phyloP scores from a whole-genome alignment of 148 eudicot species.

The Arctostaphylos glauca region DNA sequence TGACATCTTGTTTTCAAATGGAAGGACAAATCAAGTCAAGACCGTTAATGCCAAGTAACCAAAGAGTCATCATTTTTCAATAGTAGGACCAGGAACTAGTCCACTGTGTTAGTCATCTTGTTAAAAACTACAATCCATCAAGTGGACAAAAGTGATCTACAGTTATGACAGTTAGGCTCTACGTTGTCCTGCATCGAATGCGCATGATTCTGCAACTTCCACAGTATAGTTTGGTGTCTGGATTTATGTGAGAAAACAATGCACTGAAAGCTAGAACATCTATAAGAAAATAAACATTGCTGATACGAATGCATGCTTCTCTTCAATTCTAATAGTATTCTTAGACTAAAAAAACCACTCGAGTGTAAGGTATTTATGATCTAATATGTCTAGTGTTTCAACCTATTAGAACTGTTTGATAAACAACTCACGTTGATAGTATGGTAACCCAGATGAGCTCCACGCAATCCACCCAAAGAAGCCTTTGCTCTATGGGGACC shows the following conservation, averaged over 20 bases:
- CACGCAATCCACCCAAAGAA: slow-evolving; percentile 66
- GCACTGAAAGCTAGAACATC: background rate
- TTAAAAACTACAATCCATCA: background rate
- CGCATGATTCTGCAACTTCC: background rate
- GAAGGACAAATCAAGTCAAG: background rate
- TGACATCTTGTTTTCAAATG: background rate
- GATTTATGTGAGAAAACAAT: background rate
- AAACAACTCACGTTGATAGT: slow-evolving; percentile 48
- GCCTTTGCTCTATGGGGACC: slow-evolving; percentile 64
- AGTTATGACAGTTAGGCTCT: background rate
- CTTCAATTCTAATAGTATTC: background rate
- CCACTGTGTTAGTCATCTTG: background rate
- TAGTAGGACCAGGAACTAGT: background rate
- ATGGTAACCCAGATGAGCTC: slow-evolving; percentile 71
- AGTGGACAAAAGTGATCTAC: background rate
- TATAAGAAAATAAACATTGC: background rate
- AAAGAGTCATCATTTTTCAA: background rate
- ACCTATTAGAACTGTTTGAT: background rate
- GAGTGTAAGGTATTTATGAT: background rate
- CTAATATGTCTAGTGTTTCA: background rate
- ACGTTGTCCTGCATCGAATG: background rate
- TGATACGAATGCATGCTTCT: background rate
- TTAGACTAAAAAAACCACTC: slow-evolving; percentile 3
- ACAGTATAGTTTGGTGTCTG: background rate
- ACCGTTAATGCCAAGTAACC: background rate